These are phyloP conservation scores for Cystofilobasidium bisporidii DNA, from an alignment of 768 basidiomycete genomes.

Conservation along the genomic window DNA sequence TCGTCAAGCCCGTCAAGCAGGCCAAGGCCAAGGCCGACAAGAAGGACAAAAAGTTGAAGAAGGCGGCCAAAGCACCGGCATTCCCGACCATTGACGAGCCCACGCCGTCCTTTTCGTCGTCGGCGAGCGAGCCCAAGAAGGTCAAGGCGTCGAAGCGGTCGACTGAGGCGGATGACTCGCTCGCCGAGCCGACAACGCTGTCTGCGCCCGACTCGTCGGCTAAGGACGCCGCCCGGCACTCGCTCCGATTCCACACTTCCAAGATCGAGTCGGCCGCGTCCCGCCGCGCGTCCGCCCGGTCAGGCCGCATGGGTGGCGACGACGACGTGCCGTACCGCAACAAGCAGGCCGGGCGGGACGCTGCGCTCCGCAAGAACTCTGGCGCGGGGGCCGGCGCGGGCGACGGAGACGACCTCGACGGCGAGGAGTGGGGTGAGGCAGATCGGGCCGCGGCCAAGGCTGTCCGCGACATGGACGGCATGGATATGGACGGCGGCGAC, in stretches of 20 bases:
- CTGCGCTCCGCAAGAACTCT: constrained; percentile 45
- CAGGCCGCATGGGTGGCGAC: constrained; percentile 69
- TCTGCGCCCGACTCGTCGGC: constrained; percentile 65
- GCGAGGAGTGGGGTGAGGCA: constrained; percentile 35
- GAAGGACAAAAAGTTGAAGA: constrained; percentile 33
- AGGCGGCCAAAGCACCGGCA: background rate
- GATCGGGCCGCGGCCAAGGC: constrained; percentile 30
- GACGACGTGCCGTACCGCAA: constrained; percentile 89
- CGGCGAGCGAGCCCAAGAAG: constrained; percentile 3
- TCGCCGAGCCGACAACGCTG: constrained; percentile 65
- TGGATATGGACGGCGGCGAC: constrained; percentile 35
- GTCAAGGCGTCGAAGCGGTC: constrained; percentile 14
- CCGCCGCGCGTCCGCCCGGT: constrained; percentile 62
- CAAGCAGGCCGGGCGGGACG: constrained; percentile 45
- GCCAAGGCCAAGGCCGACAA: constrained; percentile 27
- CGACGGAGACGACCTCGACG: constrained; percentile 35
- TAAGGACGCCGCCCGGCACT: constrained; percentile 68
- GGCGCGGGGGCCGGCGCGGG: constrained; percentile 55
- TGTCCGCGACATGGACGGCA: constrained; percentile 38
- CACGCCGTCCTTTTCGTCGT: constrained; percentile 35
- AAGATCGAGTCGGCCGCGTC: constrained; percentile 76
- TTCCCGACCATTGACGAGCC: constrained; percentile 57
- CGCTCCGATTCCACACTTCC: constrained; percentile 84
- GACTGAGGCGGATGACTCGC: constrained; percentile 39
- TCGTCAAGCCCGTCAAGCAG: constrained; percentile 28